Base-by-base conservation (phyloP, 1,139 yeast genomes). In the Pichia sp. region DNA sequence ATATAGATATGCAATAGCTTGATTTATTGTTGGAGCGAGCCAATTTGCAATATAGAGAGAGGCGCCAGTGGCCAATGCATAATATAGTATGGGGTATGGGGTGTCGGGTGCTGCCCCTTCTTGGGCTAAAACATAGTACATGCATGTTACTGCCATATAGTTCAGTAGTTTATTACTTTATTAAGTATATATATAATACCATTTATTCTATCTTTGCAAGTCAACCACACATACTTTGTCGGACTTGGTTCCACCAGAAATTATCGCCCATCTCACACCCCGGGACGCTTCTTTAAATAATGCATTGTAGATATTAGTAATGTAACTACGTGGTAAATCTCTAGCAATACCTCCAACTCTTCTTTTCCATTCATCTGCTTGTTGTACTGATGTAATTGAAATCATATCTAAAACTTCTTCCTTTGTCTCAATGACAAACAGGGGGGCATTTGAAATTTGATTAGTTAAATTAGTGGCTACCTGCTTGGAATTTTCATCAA, bases 371-470 rank as follows among this genome's bases (percentile, higher is more conserved):
- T 89, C 96, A 53, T 90, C 97, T 39, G 81, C 83, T 54, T 81
- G 88, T 39, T 75, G 74, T 27, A 90, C 73, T 0, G 95, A 83
- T 0, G 95, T 83, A 1, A 83, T 76, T 34, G 83, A 73, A 41
- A 90, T 86, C 74, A 88, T 86, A 42, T 87, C 94, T 51, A 90
- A 62, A 1, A 86, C 86, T 55, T 88, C 97, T 57, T 88, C 96
- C 52, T 84, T 75, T 2, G 78, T 79, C 61, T 92, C 97, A 36
- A 90, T 75, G 1, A 85, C 76, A 42, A 88, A 71, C 0, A 90
- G 77, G 0, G 96, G 88, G 0, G 92, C 82, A 31, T 69, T 66
- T 0, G 81, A 73, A 46, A 90, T 63, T 9, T 71, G 74, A 51
- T 75, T 73, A 41, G 87, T 64, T 43, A 83, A 72, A 5, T 70